A percentile compares a stretch with the other conserved stretches of the same genome.
Conservation (phyloP, 768 basidiomycete genomes). For the Chiua virens region DNA sequence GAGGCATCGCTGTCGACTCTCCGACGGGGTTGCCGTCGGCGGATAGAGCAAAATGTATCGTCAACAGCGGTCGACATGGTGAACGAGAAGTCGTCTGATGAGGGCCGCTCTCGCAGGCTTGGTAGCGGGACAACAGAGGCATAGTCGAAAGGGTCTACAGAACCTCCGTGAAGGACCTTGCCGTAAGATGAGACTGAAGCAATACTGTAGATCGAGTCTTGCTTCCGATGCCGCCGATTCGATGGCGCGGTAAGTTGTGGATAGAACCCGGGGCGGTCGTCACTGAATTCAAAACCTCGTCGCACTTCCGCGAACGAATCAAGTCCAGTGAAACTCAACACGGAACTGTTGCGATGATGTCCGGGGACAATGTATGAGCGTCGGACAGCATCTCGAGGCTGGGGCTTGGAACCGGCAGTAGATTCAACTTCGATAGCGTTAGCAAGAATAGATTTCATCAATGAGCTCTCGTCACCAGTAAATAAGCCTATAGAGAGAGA, state of each 20-base stretch:
- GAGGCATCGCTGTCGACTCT: conserved; percentile 77
- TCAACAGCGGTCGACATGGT: conserved; percentile 57
- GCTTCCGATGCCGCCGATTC: conserved; percentile 44
- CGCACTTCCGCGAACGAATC: conserved; percentile 79
- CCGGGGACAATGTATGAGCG: conserved; percentile 13
- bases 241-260: conserved; percentile 46
- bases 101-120: conserved; percentile 52
- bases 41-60: conserved; percentile 71
- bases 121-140: conserved; percentile 38
- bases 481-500: conserved; percentile 47
- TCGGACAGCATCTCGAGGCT: conserved; percentile 23
- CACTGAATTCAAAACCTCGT: conserved; percentile 72
- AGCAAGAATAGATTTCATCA: conserved; percentile 56
- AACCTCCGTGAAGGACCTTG: conserved; percentile 58
- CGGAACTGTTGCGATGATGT: conserved; percentile 45
- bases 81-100: conserved; percentile 58
- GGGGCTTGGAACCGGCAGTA: conserved; percentile 41
- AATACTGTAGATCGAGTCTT: conserved; percentile 69
- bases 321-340: conserved; percentile 66
- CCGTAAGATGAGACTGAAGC: conserved; percentile 83
- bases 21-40: conserved; percentile 37
- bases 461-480: conserved; percentile 49
- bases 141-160: conserved; percentile 74
- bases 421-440: conserved; percentile 47
- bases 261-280: conserved; percentile 64